These are phyloP conservation scores for Cutaneotrichosporon dermatis DNA, from an alignment of 1,284 basidiomycete species.

Conservation along the genomic window DNA sequence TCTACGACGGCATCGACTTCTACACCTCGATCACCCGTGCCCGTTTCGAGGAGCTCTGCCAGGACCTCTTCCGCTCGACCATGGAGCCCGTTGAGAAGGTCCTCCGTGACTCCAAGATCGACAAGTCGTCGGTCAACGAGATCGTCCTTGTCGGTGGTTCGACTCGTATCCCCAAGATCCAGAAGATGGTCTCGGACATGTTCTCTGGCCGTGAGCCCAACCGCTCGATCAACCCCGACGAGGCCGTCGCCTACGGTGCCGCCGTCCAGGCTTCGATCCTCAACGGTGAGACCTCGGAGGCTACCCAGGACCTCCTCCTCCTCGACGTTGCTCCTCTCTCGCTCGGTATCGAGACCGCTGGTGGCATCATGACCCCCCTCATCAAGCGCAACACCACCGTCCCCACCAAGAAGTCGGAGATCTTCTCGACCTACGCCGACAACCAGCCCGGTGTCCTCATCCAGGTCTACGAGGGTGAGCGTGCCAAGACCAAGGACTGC, in stretches of 20 bases:
- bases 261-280: constrained; percentile 97
- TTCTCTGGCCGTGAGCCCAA: constrained; percentile 97
- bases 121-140: constrained; percentile 71
- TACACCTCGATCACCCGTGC: constrained; percentile 98
- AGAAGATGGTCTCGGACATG: constrained; percentile 94
- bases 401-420: constrained; percentile 95
- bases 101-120: constrained; percentile 95
- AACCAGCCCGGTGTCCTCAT: constrained; percentile 99
- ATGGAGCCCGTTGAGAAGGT: constrained; percentile 99
- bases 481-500: constrained; percentile 98
- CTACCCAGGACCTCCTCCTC: constrained; percentile 73
- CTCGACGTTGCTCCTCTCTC: constrained; percentile 82
- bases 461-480: constrained; percentile 98
- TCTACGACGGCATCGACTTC: constrained; percentile 97
- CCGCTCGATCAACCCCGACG: constrained; percentile 94
- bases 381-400: constrained; percentile 90
- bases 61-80: constrained; percentile 94
- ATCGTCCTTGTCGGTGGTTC: constrained; percentile 86
- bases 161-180: constrained; percentile 97
- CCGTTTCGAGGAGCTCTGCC: constrained; percentile 97
- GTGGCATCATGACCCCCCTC: constrained; percentile 96
- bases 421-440: constrained; percentile 98
- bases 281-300: constrained; percentile 62
- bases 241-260: constrained; percentile 93
- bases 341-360: constrained; percentile 83